Evolutionary conservation across 2,329 filamentous ascomycete genomes (phyloP).

Genomic region (Fusarium armeniacum): DNA sequence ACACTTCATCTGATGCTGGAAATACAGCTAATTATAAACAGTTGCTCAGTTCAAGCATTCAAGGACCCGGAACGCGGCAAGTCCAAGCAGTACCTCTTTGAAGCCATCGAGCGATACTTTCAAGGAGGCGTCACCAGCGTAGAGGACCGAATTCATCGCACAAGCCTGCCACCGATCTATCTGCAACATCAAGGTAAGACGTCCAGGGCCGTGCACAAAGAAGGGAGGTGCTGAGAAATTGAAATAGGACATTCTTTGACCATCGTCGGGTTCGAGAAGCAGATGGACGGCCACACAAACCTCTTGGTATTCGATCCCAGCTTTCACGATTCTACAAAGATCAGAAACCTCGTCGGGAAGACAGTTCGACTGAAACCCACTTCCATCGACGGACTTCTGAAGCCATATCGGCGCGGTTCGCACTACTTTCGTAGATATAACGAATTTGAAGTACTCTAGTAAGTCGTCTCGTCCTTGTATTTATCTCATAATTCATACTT

Average conservation of each 20-base stretch:
- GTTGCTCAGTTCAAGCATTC: constrained; percentile 74
- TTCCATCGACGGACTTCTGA: constrained; percentile 64
- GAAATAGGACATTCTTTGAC: constrained; percentile 84
- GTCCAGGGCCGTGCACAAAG: background rate
- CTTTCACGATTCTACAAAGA: constrained; percentile 76
- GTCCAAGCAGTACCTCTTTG: constrained; percentile 69
- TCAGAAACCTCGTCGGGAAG: constrained; percentile 70
- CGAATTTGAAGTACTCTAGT: constrained; percentile 86
- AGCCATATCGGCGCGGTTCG: constrained; percentile 78
- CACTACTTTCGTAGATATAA: constrained; percentile 77
- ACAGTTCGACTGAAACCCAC: constrained; percentile 61
- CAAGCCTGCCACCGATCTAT: constrained; percentile 85
- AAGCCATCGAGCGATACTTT: constrained; percentile 82
- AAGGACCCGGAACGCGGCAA: constrained; percentile 62
- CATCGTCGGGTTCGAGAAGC: constrained; percentile 85
- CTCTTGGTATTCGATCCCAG: constrained; percentile 91
- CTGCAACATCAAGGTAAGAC: constrained; percentile 81
- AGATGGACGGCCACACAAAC: constrained; percentile 72
- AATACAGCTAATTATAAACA: constrained; percentile 46
- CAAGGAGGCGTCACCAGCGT: constrained; percentile 60
- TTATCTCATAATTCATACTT: constrained; percentile 10
- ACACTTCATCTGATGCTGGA: background rate
- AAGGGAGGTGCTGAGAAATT: constrained; percentile 3
- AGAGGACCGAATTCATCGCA: constrained; percentile 73
- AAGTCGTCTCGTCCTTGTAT: constrained; percentile 50